phyloP scores from a whole-genome alignment of 2,329 filamentous ascomycete species.

The Fusarium secorum region DNA sequence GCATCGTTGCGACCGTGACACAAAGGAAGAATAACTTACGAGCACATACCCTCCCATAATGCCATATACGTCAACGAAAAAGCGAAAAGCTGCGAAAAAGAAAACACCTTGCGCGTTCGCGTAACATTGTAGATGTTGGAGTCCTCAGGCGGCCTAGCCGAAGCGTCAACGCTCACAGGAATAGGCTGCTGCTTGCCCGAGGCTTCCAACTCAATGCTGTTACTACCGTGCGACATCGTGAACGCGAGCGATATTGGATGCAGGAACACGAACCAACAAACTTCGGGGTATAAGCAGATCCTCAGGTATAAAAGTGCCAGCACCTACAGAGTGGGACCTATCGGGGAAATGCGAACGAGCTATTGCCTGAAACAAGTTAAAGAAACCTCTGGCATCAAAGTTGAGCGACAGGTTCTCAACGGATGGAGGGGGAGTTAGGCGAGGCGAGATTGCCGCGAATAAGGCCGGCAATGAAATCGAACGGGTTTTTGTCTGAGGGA shows the following conservation, averaged over 20 bases:
- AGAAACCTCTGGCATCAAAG: background rate
- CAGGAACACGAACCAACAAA: background rate
- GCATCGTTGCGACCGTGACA: accelerated
- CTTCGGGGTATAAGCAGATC: background rate
- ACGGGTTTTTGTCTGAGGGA: background rate
- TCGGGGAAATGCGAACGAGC: background rate
- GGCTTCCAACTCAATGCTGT: slow-evolving; percentile 31
- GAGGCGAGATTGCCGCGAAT: slow-evolving; percentile 3
- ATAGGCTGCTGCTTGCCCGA: slow-evolving; percentile 15
- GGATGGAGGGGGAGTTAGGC: background rate
- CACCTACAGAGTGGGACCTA: background rate
- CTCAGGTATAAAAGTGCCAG: slow-evolving; percentile 6
- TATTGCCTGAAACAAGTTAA: slow-evolving; percentile 1
- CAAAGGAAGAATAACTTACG: slow-evolving; percentile 4
- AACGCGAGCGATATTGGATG: background rate
- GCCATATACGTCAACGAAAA: slow-evolving; percentile 40
- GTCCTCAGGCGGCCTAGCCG: slow-evolving; percentile 9
- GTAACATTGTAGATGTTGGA: slow-evolving; percentile 34
- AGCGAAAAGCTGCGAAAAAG: slow-evolving; percentile 38
- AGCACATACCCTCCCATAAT: slow-evolving; percentile 40
- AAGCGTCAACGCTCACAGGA: slow-evolving; percentile 22
- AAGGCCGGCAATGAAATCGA: slow-evolving; percentile 9
- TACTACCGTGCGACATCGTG: slow-evolving; percentile 23
- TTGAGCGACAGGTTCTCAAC: background rate
- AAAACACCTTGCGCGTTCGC: slow-evolving; percentile 36